Conservation (phyloP, 441 rosid species). For the Omphalea diandra region DNA sequence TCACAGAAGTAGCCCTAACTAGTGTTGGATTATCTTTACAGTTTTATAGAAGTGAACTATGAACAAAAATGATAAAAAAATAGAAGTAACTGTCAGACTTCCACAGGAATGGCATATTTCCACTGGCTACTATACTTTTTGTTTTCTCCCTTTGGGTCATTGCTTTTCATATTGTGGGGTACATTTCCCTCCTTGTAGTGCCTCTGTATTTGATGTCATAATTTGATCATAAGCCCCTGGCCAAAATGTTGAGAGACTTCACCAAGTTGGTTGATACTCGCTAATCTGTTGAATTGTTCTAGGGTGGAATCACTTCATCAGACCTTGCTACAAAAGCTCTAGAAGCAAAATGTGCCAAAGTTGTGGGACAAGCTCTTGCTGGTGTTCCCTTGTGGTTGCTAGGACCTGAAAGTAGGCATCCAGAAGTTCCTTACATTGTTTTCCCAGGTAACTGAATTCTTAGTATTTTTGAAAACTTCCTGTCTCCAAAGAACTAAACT, state of each 20-base stretch:
- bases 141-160: not conserved
- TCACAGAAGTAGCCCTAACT: not conserved
- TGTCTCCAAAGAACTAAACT: conserved; percentile 5
- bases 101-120: not conserved
- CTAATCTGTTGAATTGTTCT: conserved; percentile 12
- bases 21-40: not conserved
- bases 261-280: not conserved
- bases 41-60: not conserved
- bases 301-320: conserved; percentile 99
- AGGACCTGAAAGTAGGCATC: conserved; percentile 96
- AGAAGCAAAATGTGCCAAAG: conserved; percentile 80
- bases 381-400: conserved; percentile 98
- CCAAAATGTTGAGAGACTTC: not conserved
- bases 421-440: conserved; percentile 95
- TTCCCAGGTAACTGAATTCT: conserved; percentile 69
- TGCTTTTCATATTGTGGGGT: not conserved
- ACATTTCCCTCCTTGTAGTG: not conserved
- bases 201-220: not conserved
- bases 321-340: conserved; percentile 96
- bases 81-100: not conserved
- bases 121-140: not conserved
- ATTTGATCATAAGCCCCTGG: not conserved
- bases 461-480: conserved; percentile 4
- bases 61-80: not conserved
- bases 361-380: conserved; percentile 92